These are phyloP conservation scores for Phytophthora crassamura DNA, from an alignment of 352 stramenopile genomes.

Conservation along the genomic window DNA sequence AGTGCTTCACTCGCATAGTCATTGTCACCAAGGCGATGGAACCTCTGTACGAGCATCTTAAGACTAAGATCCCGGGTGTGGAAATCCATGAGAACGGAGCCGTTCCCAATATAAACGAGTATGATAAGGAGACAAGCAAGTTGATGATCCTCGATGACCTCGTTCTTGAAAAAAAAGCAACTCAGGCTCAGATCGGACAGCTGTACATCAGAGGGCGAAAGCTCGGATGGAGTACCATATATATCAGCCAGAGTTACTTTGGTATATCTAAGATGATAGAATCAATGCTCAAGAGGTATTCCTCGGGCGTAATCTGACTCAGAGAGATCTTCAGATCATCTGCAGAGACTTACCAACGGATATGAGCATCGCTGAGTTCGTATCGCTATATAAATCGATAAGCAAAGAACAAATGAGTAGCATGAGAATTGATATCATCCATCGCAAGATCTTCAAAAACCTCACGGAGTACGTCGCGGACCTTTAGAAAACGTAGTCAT, in stretches of 20 bases:
- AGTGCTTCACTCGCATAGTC: no score
- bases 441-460: no score
- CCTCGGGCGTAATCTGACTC: slow-evolving; percentile 17
- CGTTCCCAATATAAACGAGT: no score
- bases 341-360: slow-evolving; percentile 15
- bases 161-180: no score
- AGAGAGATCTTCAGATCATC: slow-evolving; percentile 18
- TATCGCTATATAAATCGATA: slow-evolving; percentile 23
- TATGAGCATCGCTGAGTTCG: slow-evolving; percentile 11
- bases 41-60: no score
- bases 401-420: slow-evolving; percentile 16
- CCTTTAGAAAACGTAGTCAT: no score
- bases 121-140: no score
- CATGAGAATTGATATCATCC: slow-evolving; percentile 26
- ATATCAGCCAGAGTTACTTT: no score
- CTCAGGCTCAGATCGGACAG: slow-evolving; percentile 17
- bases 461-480: no score
- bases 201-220: slow-evolving; percentile 3
- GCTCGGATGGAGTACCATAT: slow-evolving; percentile 5
- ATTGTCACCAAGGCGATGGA: no score
- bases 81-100: no score
- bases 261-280: slow-evolving; percentile 18
- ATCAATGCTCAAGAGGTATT: slow-evolving; percentile 26
- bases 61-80: no score
- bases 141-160: slow-evolving; percentile 24